Evolutionary conservation across 768 basidiomycete species (phyloP), one percentile per base, ranked within the genome.

Genomic region (Termitomyces sp.): DNA sequence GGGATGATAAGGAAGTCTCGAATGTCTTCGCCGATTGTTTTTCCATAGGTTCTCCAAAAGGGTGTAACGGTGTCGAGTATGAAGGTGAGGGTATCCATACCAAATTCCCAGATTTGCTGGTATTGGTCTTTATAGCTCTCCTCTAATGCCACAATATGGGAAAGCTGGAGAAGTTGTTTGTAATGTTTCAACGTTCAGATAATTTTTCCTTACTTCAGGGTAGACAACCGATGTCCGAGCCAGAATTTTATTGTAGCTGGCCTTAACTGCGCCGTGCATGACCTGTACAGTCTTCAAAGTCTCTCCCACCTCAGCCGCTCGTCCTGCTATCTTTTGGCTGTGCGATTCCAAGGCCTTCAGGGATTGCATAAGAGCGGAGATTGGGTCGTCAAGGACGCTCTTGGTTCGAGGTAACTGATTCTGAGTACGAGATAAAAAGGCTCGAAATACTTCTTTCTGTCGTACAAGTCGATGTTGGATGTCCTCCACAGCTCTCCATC

Each of bases 1-100:
- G 89, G 89, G 55, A 91, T 83, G 61, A 91, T 87, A 56, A 90
- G 80, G 64, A 90, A 90, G 58, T 89, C 87, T 45, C 84, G 83
- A 43, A 88, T 77, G 62, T 91, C 89, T 64, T 88, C 81, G 32
- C 87, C 86, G 50, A 91, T 89, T n/a, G 81, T 80, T 63, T 87
- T 89, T 51, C 89, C 89, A 57, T 90, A 89, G 34, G 78, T 87
- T 58, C 88, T 76, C 89, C 89, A 90, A 64, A 91, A 81, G 0
- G 89, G 89, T 1, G 88, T 82, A 14, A 90, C 83, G 2, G 82
- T 84, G 62, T 90, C 88, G 43, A 91, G 74, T 47, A 90, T 69
- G 54, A 91, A 77, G 0, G 89, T 90, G 53, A 90, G 72, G 0
- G 83, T 84, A 55, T 89, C 86, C 79, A 90, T 84, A 17, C 84